Percentiles rank a stretch among this genome's conserved stretches.
Conservation (phyloP, 805 yeast species). For the Lipomyces sp. region DNA sequence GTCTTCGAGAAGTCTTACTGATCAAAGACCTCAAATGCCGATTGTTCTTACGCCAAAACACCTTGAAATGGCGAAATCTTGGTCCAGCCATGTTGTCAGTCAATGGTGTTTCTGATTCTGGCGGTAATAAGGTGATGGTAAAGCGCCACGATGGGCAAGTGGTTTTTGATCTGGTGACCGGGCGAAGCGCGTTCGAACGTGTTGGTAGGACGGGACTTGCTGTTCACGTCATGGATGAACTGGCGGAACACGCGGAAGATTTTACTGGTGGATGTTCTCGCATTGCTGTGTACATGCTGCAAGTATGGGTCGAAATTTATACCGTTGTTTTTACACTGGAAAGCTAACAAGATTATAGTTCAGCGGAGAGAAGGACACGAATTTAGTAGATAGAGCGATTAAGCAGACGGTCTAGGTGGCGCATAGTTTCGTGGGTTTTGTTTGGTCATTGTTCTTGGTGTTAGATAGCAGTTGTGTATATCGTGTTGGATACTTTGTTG, state of each 20-base stretch:
- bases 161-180: constrained; percentile 27
- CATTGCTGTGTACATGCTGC: constrained; percentile 41
- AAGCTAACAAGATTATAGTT: constrained; percentile 16
- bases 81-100: constrained; percentile 35
- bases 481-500: neutral
- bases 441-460: neutral
- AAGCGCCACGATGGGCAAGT: constrained; percentile 23
- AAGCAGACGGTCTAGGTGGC: constrained; percentile 8
- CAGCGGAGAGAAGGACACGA: constrained; percentile 41
- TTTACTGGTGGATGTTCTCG: constrained; percentile 24
- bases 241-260: constrained; percentile 16
- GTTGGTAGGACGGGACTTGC: constrained; percentile 35
- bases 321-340: constrained; percentile 2
- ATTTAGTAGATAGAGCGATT: constrained; percentile 36
- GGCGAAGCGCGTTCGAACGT: constrained; percentile 21
- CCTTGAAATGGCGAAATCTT: constrained; percentile 38
- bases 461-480: neutral
- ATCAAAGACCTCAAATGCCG: constrained; percentile 34
- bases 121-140: constrained; percentile 24
- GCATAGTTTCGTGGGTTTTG: neutral
- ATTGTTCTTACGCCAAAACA: constrained; percentile 32
- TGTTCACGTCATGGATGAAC: constrained; percentile 25
- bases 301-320: constrained; percentile 30
- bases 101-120: constrained; percentile 10
- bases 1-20: constrained; percentile 18